Percentiles rank a stretch among this genome's conserved stretches.
Conservation (phyloP, 1,284 basidiomycete genomes). For the Albatrellus sp. region DNA sequence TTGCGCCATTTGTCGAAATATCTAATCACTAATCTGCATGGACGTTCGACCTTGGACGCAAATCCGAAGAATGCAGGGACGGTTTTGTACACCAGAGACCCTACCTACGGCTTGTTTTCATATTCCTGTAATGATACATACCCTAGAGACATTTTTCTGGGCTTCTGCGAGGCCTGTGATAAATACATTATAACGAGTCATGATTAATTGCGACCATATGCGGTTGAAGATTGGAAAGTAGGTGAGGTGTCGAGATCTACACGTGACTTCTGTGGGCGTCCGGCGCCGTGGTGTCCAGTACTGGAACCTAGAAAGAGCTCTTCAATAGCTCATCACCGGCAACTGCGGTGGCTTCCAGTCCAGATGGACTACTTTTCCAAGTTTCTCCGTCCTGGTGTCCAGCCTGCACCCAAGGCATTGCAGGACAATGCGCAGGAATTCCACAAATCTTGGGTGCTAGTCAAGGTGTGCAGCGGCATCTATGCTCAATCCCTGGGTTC, state of each 20-base stretch:
- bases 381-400: slow-evolving; percentile 47
- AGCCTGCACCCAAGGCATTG: slow-evolving; percentile 36
- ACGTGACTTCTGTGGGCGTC: no score
- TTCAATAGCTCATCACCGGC: no score
- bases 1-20: slow-evolving; percentile 66
- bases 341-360: neutral
- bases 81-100: slow-evolving; percentile 3
- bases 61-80: neutral
- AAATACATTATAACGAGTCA: no score
- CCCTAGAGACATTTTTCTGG: neutral
- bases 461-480: slow-evolving; percentile 38
- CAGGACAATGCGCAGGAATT: slow-evolving; percentile 62
- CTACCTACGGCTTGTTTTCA: neutral
- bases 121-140: slow-evolving; percentile 6
- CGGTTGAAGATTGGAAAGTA: no score
- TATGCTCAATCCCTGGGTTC: neutral
- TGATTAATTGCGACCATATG: no score
- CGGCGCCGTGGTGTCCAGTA: no score
- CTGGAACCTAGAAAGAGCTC: no score
- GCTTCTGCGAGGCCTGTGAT: no score
- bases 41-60: neutral
- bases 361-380: slow-evolving; percentile 77
- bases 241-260: no score
- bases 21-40: slow-evolving; percentile 33
- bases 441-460: slow-evolving; percentile 55